Conservation (phyloP, 2,329 filamentous ascomycete genomes). For the Waltergamsia citrina region DNA sequence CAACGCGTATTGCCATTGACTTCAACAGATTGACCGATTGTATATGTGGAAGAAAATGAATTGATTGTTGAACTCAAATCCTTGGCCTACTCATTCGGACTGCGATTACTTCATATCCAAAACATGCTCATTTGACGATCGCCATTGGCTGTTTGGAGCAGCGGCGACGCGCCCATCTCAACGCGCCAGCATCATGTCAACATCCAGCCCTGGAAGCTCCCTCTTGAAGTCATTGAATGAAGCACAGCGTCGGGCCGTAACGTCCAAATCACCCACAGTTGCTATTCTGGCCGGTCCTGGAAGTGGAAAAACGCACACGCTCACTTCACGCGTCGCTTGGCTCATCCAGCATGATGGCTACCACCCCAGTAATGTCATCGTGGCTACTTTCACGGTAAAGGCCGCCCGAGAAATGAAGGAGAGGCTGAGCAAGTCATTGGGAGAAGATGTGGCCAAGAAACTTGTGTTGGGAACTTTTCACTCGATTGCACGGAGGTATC, state of each 20-base stretch:
- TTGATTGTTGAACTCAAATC: too few relatives aligned
- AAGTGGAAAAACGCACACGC: conserved; percentile 87
- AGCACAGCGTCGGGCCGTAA: conserved; percentile 47
- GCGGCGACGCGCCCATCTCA: neutral
- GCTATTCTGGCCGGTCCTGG: conserved; percentile 60
- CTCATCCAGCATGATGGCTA: conserved; percentile 64
- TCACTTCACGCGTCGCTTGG: conserved; percentile 88
- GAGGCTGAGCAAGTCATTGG: conserved; percentile 73
- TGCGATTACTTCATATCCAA: too few relatives aligned
- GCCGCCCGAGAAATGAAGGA: conserved; percentile 90
- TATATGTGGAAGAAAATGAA: too few relatives aligned
- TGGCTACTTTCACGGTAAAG: conserved; percentile 96
- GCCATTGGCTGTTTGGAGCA: too few relatives aligned
- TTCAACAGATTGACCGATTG: too few relatives aligned
- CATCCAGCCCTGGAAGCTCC: conserved; percentile 12
- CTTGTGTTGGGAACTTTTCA: conserved; percentile 91
- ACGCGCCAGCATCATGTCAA: conserved; percentile 15
- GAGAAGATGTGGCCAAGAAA: conserved; percentile 62
- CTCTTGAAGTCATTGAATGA: conserved; percentile 42
- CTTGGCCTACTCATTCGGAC: too few relatives aligned
- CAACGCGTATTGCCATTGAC: too few relatives aligned
- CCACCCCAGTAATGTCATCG: conserved; percentile 78
- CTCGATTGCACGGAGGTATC: conserved; percentile 78
- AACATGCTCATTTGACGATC: too few relatives aligned
- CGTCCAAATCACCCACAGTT: conserved; percentile 42